A percentile compares a stretch with the other conserved stretches of the same genome.
Conservation (phyloP, 2,329 filamentous ascomycete genomes). For the Penicillium sp. region DNA sequence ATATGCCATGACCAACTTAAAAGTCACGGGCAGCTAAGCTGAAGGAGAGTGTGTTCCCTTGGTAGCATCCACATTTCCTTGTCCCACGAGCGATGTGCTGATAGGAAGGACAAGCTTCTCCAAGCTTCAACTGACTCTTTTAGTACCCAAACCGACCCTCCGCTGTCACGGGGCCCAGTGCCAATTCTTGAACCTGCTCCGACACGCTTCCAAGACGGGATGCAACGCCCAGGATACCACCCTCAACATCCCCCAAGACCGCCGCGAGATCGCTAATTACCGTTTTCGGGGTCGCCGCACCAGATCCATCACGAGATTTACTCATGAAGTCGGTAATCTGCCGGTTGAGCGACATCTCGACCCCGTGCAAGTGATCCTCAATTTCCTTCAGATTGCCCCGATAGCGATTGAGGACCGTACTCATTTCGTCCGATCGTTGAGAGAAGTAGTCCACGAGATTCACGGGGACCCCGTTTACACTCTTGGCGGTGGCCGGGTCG, state of each 20-base stretch:
- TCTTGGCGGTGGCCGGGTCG: constrained; percentile 35
- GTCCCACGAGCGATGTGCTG: too few relatives aligned
- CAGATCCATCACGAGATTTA: constrained; percentile 35
- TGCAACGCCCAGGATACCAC: constrained; percentile 58
- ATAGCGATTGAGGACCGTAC: constrained; percentile 52
- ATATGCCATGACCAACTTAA: too few relatives aligned
- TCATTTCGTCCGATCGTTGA: constrained; percentile 57
- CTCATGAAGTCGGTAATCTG: constrained; percentile 53
- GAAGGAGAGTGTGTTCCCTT: too few relatives aligned
- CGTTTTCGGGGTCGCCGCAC: constrained; percentile 41
- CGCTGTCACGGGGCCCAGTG: constrained; percentile 36
- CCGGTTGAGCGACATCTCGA: constrained; percentile 56
- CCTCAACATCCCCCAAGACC: constrained; percentile 60
- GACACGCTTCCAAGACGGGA: constrained; percentile 54
- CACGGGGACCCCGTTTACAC: constrained; percentile 48
- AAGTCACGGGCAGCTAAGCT: too few relatives aligned
- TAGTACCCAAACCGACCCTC: constrained; percentile 21
- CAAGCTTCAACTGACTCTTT: not conserved
- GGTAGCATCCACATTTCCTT: too few relatives aligned
- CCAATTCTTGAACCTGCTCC: constrained; percentile 56
- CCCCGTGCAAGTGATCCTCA: constrained; percentile 57
- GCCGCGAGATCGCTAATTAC: constrained; percentile 46
- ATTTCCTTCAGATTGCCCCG: constrained; percentile 57
- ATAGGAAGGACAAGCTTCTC: too few relatives aligned
- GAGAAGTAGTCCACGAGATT: constrained; percentile 62